phyloP scores from a whole-genome alignment of 495 filamentous ascomycete genomes.

The Xylaria venustula region DNA sequence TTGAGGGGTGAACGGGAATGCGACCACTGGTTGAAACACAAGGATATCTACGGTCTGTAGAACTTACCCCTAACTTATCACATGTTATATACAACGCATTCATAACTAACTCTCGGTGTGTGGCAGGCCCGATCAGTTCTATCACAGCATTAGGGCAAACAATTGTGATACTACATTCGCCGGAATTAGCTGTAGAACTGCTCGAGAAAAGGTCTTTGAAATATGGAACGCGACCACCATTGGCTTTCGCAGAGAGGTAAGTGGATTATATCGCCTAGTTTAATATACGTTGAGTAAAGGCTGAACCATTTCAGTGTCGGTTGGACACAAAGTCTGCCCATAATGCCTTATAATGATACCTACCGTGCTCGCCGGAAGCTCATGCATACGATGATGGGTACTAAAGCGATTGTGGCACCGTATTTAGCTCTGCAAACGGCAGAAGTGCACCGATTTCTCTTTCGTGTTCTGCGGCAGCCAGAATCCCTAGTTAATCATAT shows the following conservation, averaged over 20 bases:
- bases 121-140: slow-evolving; percentile 44
- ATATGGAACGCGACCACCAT: too few relatives aligned
- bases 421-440: slow-evolving; percentile 38
- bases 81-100: too few relatives aligned
- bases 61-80: not conserved
- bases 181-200: too few relatives aligned
- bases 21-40: slow-evolving; percentile 46
- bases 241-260: not conserved
- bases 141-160: slow-evolving; percentile 41
- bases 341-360: slow-evolving; percentile 30
- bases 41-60: slow-evolving; percentile 38
- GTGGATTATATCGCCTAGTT: not conserved
- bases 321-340: slow-evolving; percentile 29
- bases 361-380: slow-evolving; percentile 40
- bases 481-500: slow-evolving; percentile 34
- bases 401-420: slow-evolving; percentile 23
- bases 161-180: slow-evolving; percentile 12
- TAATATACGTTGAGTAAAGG: not conserved
- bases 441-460: slow-evolving; percentile 37
- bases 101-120: not conserved
- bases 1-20: slow-evolving; percentile 28
- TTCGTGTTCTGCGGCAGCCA: slow-evolving; percentile 34
- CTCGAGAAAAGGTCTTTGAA: too few relatives aligned
- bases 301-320: not conserved
- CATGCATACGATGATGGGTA: slow-evolving; percentile 28